These are phyloP conservation scores for Scheffersomyces titani DNA, from an alignment of 1,139 yeast genomes.

Conservation along the genomic window DNA sequence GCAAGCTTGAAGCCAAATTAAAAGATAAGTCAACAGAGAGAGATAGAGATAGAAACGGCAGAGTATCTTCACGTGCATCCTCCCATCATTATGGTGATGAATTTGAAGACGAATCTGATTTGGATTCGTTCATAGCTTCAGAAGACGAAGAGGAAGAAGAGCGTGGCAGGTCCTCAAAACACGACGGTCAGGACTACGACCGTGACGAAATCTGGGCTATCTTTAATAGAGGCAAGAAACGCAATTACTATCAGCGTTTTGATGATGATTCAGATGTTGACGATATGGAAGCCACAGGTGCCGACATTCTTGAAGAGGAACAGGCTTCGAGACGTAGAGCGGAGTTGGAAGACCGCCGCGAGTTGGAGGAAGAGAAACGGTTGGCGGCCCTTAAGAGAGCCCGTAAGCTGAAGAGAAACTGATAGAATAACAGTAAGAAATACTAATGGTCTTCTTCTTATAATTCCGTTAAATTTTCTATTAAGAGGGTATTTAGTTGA, in stretches of 20 bases:
- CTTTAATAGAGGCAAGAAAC: constrained; percentile 65
- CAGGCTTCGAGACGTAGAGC: constrained; percentile 61
- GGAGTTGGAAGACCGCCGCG: constrained; percentile 63
- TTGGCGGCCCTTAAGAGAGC: constrained; percentile 34
- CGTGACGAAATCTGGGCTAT: constrained; percentile 89
- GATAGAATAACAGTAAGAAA: not conserved
- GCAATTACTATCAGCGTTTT: constrained; percentile 43
- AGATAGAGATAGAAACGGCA: not conserved
- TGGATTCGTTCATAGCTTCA: constrained; percentile 56
- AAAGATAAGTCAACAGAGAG: constrained; percentile 12
- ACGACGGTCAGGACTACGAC: constrained; percentile 51
- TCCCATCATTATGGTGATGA: constrained; percentile 10
- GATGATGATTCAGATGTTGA: constrained; percentile 57
- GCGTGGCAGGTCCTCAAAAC: constrained; percentile 3
- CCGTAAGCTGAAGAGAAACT: constrained; percentile 12
- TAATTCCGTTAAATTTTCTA: not conserved
- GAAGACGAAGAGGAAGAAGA: constrained; percentile 51
- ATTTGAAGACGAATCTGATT: constrained; percentile 32
- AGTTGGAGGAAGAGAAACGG: constrained; percentile 52
- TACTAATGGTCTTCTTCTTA: not conserved
- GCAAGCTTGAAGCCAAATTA: constrained; percentile 28
- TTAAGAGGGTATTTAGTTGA: not conserved
- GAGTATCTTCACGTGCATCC: not conserved
- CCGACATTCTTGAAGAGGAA: constrained; percentile 83
- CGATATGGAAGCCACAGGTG: constrained; percentile 95